phyloP scores from a whole-genome alignment of 768 basidiomycete genomes.

The Amanita phalloides region DNA sequence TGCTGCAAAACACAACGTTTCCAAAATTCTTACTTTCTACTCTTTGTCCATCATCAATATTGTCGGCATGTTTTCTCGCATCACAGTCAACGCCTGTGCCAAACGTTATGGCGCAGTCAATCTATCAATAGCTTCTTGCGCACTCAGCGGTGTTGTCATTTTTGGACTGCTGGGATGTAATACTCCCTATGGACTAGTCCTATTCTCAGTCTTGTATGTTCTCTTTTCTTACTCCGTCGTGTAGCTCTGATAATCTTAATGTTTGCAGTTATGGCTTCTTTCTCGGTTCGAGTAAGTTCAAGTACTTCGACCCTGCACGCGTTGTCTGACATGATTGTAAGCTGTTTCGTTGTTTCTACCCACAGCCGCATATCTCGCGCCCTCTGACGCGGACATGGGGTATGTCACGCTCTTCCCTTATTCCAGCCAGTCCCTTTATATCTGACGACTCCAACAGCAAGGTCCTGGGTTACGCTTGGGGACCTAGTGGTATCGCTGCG shows the following conservation, averaged over 20 bases:
- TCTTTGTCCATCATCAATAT: constrained; percentile 2
- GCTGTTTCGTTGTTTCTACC: constrained; percentile 4
- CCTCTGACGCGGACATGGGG: constrained; percentile 5
- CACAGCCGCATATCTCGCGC: constrained; percentile 1
- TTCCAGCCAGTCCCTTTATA: neutral
- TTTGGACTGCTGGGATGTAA: constrained; percentile 4
- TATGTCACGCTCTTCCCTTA: neutral
- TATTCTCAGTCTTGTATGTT: constrained; percentile 2
- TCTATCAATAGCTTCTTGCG: neutral
- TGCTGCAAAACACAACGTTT: constrained; percentile 2
- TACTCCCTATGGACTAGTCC: constrained; percentile 2
- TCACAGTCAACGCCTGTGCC: neutral
- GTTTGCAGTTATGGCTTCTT: constrained; percentile 5
- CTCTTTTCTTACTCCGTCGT: neutral
- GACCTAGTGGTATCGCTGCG: constrained; percentile 4
- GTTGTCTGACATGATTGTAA: neutral
- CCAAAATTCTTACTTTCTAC: constrained; percentile 3
- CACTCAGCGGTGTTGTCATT: neutral
- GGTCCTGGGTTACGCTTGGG: constrained; percentile 5
- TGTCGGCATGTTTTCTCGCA: constrained; percentile 1
- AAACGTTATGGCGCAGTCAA: constrained; percentile 3
- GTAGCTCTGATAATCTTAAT: neutral
- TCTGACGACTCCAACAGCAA: neutral
- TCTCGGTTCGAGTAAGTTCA: constrained; percentile 4
- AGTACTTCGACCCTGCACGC: neutral